Percentiles rank a stretch among this genome's conserved stretches.
phyloP scores from a whole-genome alignment of 768 basidiomycete species.

The Suillus subluteus region DNA sequence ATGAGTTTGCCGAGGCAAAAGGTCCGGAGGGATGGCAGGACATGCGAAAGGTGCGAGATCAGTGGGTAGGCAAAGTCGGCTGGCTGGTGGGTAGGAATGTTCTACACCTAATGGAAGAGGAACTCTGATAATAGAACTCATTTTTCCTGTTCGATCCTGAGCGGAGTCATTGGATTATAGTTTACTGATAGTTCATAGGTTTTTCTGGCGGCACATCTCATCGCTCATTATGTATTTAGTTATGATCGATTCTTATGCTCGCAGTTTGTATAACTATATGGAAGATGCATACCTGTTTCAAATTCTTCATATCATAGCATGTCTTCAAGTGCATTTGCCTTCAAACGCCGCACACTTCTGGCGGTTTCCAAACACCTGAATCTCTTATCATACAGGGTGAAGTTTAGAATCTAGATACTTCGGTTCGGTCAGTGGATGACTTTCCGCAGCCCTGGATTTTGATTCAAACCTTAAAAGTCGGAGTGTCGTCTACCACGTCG shows the following conservation, averaged over 20 bases:
- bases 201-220: slow-evolving; percentile 4
- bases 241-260: slow-evolving; percentile 3
- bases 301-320: neutral
- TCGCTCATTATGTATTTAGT: slow-evolving; percentile 8
- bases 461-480: no score
- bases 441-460: no score
- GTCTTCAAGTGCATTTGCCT: neutral
- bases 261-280: slow-evolving; percentile 1
- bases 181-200: slow-evolving; percentile 2
- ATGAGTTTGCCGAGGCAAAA: slow-evolving; percentile 63
- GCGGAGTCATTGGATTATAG: slow-evolving; percentile 11
- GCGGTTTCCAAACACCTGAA: neutral
- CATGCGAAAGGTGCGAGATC: slow-evolving; percentile 55
- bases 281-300: neutral
- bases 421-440: slow-evolving; percentile 2
- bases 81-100: slow-evolving; percentile 67
- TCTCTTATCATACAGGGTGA: neutral
- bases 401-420: neutral
- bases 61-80: slow-evolving; percentile 75
- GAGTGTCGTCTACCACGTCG: no score
- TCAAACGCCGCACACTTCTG: neutral
- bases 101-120: slow-evolving; percentile 36
- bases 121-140: slow-evolving; percentile 18
- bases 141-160: slow-evolving; percentile 12
- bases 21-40: slow-evolving; percentile 42